phyloP scores from a whole-genome alignment of 2,329 filamentous ascomycete species.

The Seiridium cupressi region DNA sequence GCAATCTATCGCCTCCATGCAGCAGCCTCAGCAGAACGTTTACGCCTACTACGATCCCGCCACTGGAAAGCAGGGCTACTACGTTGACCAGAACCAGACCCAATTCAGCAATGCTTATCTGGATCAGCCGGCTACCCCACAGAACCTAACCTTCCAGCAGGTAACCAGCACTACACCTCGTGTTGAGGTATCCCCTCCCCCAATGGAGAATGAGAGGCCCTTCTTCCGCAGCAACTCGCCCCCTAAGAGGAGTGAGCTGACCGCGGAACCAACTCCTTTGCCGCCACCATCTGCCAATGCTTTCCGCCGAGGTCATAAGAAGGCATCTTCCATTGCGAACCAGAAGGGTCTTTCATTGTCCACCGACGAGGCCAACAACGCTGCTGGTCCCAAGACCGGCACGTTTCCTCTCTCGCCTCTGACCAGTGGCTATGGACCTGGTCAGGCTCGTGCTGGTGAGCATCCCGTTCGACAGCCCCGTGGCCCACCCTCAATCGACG shows the following conservation, averaged over 20 bases:
- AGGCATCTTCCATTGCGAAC: slow-evolving; percentile 72
- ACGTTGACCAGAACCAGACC: slow-evolving; percentile 62
- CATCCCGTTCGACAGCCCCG: slow-evolving; percentile 92
- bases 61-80: slow-evolving; percentile 78
- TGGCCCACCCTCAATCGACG: slow-evolving; percentile 86
- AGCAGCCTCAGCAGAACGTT: slow-evolving; percentile 62
- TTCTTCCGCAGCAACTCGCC: slow-evolving; percentile 63
- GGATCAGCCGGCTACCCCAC: slow-evolving; percentile 37
- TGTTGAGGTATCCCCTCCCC: slow-evolving; percentile 80
- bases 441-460: slow-evolving; percentile 89
- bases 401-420: slow-evolving; percentile 77
- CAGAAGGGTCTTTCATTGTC: slow-evolving; percentile 51
- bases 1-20: slow-evolving; percentile 57
- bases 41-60: slow-evolving; percentile 83
- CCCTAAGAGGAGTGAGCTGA: slow-evolving; percentile 66
- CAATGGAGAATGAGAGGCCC: slow-evolving; percentile 53
- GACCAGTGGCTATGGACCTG: slow-evolving; percentile 80
- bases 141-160: slow-evolving; percentile 34
- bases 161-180: slow-evolving; percentile 63
- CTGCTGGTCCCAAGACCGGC: slow-evolving; percentile 72
- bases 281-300: slow-evolving; percentile 87
- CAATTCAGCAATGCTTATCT: slow-evolving; percentile 33
- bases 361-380: slow-evolving; percentile 48
- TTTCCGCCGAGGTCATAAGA: slow-evolving; percentile 93
- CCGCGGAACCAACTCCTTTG: slow-evolving; percentile 66